Conservation (phyloP, 2,329 filamentous ascomycete species). For the Orbilia quercus region DNA sequence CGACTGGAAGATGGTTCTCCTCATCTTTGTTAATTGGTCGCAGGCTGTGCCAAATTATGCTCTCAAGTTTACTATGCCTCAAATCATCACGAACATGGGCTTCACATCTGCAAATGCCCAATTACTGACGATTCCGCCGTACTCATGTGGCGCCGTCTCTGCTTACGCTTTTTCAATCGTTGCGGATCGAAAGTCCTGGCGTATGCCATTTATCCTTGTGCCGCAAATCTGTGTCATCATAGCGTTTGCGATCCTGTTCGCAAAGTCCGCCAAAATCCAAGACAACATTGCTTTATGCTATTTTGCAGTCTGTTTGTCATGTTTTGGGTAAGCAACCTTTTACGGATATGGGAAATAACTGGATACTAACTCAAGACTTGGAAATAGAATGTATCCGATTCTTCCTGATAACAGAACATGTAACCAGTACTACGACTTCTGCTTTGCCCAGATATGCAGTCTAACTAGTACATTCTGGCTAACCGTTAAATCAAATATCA, state of each 20-base stretch:
- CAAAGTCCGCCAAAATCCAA: slow-evolving; percentile 62
- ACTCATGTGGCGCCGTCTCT: slow-evolving; percentile 62
- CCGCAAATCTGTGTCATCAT: slow-evolving; percentile 62
- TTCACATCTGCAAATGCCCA: slow-evolving; percentile 63
- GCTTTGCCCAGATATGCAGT: too few species aligned
- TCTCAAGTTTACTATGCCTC: slow-evolving; percentile 61
- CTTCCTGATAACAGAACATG: slow-evolving; percentile 64
- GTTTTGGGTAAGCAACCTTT: slow-evolving; percentile 59
- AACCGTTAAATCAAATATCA: too few species aligned
- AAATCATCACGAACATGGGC: slow-evolving; percentile 64
- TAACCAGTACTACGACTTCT: too few species aligned
- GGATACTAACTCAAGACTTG: slow-evolving; percentile 16
- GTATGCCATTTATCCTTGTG: slow-evolving; percentile 63
- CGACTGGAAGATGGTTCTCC: slow-evolving; percentile 66
- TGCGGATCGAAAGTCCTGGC: slow-evolving; percentile 63
- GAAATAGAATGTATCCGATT: slow-evolving; percentile 65
- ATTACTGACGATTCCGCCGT: slow-evolving; percentile 62
- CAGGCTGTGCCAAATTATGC: slow-evolving; percentile 64
- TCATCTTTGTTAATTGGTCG: slow-evolving; percentile 64
- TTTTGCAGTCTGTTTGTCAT: slow-evolving; percentile 65
- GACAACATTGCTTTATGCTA: slow-evolving; percentile 65
- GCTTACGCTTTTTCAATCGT: slow-evolving; percentile 62
- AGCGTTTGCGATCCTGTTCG: slow-evolving; percentile 63
- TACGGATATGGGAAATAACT: background rate
- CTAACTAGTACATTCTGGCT: too few species aligned